Conservation (phyloP, 1,139 yeast genomes). For the Blastobotrys serpentis region DNA sequence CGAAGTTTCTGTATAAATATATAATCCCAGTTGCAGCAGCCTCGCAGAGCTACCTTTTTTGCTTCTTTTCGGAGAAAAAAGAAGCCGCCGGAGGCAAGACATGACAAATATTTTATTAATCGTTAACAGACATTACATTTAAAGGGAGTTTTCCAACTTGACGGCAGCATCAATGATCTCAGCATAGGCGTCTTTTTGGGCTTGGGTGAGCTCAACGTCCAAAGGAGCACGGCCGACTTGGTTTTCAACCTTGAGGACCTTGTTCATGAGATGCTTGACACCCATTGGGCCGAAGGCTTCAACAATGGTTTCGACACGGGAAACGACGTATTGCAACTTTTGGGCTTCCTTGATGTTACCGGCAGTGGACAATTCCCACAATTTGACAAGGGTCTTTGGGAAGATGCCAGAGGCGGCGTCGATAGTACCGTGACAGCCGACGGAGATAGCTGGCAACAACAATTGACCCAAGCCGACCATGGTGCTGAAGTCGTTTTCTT, state of each 20-base stretch:
- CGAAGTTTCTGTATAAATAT: no score
- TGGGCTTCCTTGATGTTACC: conserved; percentile 45
- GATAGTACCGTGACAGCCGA: conserved; percentile 48
- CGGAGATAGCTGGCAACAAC: conserved; percentile 45
- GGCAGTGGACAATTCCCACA: conserved; percentile 34
- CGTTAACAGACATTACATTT: conserved; percentile 11
- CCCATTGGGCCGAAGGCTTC: conserved; percentile 48
- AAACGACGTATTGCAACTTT: conserved; percentile 42
- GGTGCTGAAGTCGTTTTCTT: conserved; percentile 42
- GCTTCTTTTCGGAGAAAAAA: no score
- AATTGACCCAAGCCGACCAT: conserved; percentile 53
- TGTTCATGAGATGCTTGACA: conserved; percentile 44
- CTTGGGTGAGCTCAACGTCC: conserved; percentile 23
- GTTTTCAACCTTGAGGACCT: conserved; percentile 38
- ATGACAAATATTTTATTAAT: no score
- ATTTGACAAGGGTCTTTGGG: conserved; percentile 46
- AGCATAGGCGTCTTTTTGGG: conserved; percentile 23
- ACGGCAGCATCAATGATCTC: conserved; percentile 24
- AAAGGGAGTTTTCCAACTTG: conserved; percentile 29
- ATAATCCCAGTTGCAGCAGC: no score
- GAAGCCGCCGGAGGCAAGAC: no score
- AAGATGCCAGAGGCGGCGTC: conserved; percentile 52
- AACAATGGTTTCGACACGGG: conserved; percentile 47
- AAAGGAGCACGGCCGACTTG: conserved; percentile 30
- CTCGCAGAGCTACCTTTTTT: no score